Conservation (phyloP, 768 basidiomycete species). For the Gymnopilus dilepis region DNA sequence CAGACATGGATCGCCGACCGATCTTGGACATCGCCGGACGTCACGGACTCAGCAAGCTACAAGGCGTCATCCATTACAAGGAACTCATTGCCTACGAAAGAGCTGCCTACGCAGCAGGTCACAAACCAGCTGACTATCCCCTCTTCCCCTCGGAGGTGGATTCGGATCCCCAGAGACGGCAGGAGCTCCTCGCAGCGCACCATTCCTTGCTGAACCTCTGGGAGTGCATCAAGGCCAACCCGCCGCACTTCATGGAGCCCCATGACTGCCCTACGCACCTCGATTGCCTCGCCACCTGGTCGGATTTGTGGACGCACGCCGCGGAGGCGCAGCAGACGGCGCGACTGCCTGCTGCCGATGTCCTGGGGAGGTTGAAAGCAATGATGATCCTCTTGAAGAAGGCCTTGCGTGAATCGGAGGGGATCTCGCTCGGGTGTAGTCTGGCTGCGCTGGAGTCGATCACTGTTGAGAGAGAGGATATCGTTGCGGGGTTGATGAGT, state of each 20-base stretch:
- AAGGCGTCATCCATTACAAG: slow-evolving; percentile 62
- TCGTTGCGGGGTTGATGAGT: slow-evolving; percentile 42
- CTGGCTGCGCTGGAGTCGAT: slow-evolving; percentile 51
- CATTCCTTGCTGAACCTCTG: slow-evolving; percentile 58
- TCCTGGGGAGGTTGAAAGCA: slow-evolving; percentile 59
- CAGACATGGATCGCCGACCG: slow-evolving; percentile 52
- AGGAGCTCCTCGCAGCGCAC: slow-evolving; percentile 62
- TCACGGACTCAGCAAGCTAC: slow-evolving; percentile 39
- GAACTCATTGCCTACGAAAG: slow-evolving; percentile 46
- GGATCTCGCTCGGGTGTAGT: slow-evolving; percentile 47
- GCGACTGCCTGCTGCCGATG: slow-evolving; percentile 54
- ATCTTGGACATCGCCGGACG: slow-evolving; percentile 53
- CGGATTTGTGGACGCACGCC: slow-evolving; percentile 57
- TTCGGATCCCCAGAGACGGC: slow-evolving; percentile 40
- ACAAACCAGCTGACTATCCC: slow-evolving; percentile 29
- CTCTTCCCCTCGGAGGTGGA: slow-evolving; percentile 36
- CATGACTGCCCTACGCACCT: slow-evolving; percentile 53
- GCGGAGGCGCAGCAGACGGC: slow-evolving; percentile 51
- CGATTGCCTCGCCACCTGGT: slow-evolving; percentile 55
- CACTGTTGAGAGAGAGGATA: slow-evolving; percentile 42
- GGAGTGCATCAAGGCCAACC: slow-evolving; percentile 53
- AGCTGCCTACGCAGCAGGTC: slow-evolving; percentile 35
- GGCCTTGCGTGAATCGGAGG: slow-evolving; percentile 36
- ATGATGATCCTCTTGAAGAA: slow-evolving; percentile 47
- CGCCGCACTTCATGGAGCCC: slow-evolving; percentile 47